These are phyloP conservation scores for Penicillium sclerotiorum DNA, from an alignment of 2,329 filamentous ascomycete genomes.

Conservation along the genomic window DNA sequence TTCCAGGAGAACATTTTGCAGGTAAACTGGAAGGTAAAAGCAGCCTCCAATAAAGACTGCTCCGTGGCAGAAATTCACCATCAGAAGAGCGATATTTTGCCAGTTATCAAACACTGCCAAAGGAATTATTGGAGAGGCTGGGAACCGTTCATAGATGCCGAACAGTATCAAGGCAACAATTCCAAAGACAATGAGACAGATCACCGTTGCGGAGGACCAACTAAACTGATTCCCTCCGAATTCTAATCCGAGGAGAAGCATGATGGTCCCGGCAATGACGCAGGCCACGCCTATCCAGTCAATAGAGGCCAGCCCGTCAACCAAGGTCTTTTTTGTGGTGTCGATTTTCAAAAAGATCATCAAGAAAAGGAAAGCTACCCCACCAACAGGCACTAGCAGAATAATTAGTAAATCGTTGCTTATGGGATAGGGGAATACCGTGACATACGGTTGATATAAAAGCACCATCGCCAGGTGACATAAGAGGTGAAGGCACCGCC, in stretches of 20 bases:
- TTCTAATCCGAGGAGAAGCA: constrained; percentile 5
- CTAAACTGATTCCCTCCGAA: background rate
- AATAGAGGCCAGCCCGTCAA: constrained; percentile 2
- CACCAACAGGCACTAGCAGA: background rate
- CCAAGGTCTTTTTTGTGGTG: background rate
- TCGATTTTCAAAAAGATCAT: constrained; percentile 4
- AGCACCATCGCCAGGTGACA: constrained; percentile 6
- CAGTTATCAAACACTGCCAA: constrained; percentile 1
- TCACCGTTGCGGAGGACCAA: background rate
- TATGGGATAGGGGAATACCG: background rate
- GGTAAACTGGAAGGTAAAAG: constrained; percentile 6
- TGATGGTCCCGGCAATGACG: constrained; percentile 5
- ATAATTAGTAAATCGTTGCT: too few relatives aligned
- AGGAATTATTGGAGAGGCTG: constrained; percentile 1
- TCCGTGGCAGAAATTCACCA: constrained; percentile 4
- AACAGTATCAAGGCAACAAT: constrained; percentile 1
- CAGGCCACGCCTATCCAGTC: constrained; percentile 2
- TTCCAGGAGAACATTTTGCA: constrained; percentile 4
- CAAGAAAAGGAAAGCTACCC: constrained; percentile 3
- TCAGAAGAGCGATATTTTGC: constrained; percentile 1
- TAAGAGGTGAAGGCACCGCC: constrained; percentile 4
- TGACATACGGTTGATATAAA: constrained; percentile 5
- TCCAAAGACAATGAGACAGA: constrained; percentile 3
- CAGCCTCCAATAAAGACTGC: constrained; percentile 6
- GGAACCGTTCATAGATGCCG: background rate